Evolutionary conservation across 768 basidiomycete genomes (phyloP).

Genomic region (Tylopilus sp.): DNA sequence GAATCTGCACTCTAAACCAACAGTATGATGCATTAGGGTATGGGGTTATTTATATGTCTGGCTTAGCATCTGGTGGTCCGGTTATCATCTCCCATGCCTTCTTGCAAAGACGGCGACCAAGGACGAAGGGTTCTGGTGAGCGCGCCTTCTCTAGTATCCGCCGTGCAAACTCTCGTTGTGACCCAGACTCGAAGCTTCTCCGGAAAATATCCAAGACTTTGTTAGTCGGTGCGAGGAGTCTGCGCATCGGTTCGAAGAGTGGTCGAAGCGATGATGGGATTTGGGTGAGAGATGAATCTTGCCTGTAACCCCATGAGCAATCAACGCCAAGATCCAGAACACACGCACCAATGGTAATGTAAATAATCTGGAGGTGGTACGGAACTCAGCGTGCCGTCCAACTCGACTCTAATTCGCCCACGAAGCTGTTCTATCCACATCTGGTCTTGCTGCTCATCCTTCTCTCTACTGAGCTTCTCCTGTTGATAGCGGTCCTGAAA

Average conservation of each 20-base stretch:
- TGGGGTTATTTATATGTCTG: conserved; percentile 22
- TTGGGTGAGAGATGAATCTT: conserved; percentile 51
- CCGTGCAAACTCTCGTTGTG: conserved; percentile 52
- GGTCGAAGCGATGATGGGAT: conserved; percentile 57
- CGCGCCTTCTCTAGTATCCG: conserved; percentile 64
- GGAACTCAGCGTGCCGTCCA: conserved; percentile 31
- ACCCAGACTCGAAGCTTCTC: conserved; percentile 54
- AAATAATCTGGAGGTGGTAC: conserved; percentile 19
- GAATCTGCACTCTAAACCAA: conserved; percentile 6
- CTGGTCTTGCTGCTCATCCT: conserved; percentile 54
- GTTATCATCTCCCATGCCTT: conserved; percentile 40
- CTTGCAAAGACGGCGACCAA: conserved; percentile 38
- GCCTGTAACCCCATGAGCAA: conserved; percentile 29
- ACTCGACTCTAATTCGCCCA: conserved; percentile 21
- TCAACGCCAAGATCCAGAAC: conserved; percentile 3
- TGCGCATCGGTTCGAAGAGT: conserved; percentile 48
- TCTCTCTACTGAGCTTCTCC: conserved; percentile 36
- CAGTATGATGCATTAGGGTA: conserved; percentile 20
- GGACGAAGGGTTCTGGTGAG: conserved; percentile 54
- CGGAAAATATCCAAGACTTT: conserved; percentile 49
- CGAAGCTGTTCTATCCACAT: conserved; percentile 30
- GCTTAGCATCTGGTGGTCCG: conserved; percentile 27
- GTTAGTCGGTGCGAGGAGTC: conserved; percentile 55
- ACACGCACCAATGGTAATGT: conserved; percentile 34
- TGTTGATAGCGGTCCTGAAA: conserved; percentile 39